A percentile compares a stretch with the other conserved stretches of the same genome.
Evolutionary conservation across 192 early-diverging fungal species (phyloP).

Genomic region (Chytriomyces hyalinus): DNA sequence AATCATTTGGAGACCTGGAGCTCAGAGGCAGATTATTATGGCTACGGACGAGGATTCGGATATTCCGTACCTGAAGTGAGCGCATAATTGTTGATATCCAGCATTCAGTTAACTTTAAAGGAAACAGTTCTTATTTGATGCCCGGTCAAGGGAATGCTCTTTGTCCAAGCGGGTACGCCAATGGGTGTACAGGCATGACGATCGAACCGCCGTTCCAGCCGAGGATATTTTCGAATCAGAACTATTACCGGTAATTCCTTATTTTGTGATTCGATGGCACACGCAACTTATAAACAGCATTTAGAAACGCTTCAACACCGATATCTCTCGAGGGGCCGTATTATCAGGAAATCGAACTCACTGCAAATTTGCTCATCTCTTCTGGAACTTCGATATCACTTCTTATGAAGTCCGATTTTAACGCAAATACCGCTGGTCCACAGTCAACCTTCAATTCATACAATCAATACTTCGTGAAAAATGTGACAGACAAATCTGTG

Average conservation of each 20-base stretch:
- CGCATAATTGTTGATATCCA: not conserved
- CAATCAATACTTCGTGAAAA: constrained; percentile 13
- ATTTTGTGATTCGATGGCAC: not conserved
- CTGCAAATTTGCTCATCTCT: constrained; percentile 28
- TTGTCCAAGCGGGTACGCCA: constrained; percentile 12
- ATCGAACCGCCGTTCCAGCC: constrained; percentile 15
- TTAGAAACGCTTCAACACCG: constrained; percentile 8
- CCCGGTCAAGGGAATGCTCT: constrained; percentile 1
- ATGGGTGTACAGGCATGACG: not conserved
- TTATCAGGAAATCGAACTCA: constrained; percentile 38
- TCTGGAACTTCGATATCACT: constrained; percentile 28
- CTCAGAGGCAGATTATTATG: constrained; percentile 41
- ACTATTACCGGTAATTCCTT: not conserved
- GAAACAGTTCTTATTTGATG: not conserved
- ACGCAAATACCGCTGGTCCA: constrained; percentile 43
- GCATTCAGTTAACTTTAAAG: too few relatives aligned
- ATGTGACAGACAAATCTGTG: not conserved
- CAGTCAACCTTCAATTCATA: constrained; percentile 34
- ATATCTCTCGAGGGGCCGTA: constrained; percentile 37
- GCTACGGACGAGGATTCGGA: constrained; percentile 54
- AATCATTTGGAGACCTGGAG: constrained; percentile 33
- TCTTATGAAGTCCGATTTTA: constrained; percentile 42
- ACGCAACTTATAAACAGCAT: not conserved
- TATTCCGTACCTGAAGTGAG: constrained; percentile 30
- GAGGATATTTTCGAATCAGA: constrained; percentile 18